phyloP scores from a whole-genome alignment of 805 yeast genomes.

The Candida ulmi region DNA sequence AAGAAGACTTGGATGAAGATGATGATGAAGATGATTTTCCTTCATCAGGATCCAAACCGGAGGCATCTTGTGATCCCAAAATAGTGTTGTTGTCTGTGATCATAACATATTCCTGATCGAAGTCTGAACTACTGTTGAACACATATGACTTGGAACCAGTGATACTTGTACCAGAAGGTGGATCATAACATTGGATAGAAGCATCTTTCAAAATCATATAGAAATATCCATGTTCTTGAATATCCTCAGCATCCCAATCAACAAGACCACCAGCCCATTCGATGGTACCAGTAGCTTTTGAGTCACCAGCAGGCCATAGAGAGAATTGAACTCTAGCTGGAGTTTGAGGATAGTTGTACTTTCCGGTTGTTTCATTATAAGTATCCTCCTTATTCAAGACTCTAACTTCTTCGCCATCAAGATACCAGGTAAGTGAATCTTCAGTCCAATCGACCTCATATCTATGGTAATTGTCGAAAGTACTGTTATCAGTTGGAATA shows the following conservation, averaged over 20 bases:
- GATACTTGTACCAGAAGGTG: slow-evolving; percentile 49
- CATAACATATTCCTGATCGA: slow-evolving; percentile 44
- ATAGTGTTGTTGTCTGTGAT: slow-evolving; percentile 59
- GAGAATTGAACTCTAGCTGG: slow-evolving; percentile 71
- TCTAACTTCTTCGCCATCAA: slow-evolving; percentile 67
- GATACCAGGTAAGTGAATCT: slow-evolving; percentile 61
- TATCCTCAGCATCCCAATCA: slow-evolving; percentile 76
- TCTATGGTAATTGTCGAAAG: slow-evolving; percentile 65
- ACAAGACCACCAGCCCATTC: slow-evolving; percentile 88
- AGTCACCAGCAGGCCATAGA: slow-evolving; percentile 72
- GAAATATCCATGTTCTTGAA: slow-evolving; percentile 73
- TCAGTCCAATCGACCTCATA: slow-evolving; percentile 81
- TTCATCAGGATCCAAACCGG: slow-evolving; percentile 57
- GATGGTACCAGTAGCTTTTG: slow-evolving; percentile 55
- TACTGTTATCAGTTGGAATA: slow-evolving; percentile 36
- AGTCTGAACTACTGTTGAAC: slow-evolving; percentile 44
- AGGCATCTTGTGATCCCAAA: slow-evolving; percentile 53
- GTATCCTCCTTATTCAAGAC: slow-evolving; percentile 57
- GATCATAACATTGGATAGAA: slow-evolving; percentile 62
- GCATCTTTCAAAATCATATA: slow-evolving; percentile 59
- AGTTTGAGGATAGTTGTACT: slow-evolving; percentile 62
- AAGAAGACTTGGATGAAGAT: slow-evolving; percentile 7
- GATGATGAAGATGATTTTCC: slow-evolving; percentile 14
- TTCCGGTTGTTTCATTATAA: slow-evolving; percentile 53
- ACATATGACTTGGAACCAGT: slow-evolving; percentile 46